These are phyloP conservation scores for Phytophthora pinifolia DNA, from an alignment of 352 stramenopile species.

Conservation along the genomic window DNA sequence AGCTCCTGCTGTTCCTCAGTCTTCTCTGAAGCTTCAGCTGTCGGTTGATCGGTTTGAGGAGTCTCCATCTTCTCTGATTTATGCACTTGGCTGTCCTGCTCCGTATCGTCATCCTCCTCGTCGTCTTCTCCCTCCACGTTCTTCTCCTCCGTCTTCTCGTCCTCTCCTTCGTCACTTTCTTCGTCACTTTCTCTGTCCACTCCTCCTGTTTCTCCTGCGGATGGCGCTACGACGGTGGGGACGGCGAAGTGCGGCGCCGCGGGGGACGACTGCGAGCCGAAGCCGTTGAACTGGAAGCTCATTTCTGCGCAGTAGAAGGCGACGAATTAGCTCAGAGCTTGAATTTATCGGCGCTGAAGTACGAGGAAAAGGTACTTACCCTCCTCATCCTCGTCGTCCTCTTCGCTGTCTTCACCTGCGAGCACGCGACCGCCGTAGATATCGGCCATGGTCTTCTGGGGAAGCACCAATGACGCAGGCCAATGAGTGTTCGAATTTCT, in stretches of 20 bases:
- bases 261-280: conserved; percentile 24
- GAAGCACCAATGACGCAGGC: conserved; percentile 2
- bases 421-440: conserved; percentile 66
- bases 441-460: conserved; percentile 42
- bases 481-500: conserved; percentile 3
- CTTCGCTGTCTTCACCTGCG: conserved; percentile 78
- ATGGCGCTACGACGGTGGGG: conserved; percentile 24
- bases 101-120: conserved; percentile 23
- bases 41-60: conserved; percentile 6
- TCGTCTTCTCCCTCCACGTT: conserved; percentile 9
- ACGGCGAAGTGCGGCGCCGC: conserved; percentile 32
- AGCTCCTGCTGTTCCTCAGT: conserved; percentile 22
- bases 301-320: conserved; percentile 27
- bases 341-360: background rate
- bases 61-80: conserved; percentile 26
- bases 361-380: conserved; percentile 3
- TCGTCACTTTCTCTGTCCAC: conserved; percentile 23
- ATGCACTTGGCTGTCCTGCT: background rate
- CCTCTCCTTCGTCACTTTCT: conserved; percentile 45
- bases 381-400: conserved; percentile 74
- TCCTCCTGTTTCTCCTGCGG: conserved; percentile 16
- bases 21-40: background rate
- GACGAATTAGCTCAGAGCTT: background rate
- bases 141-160: conserved; percentile 9
- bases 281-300: conserved; percentile 55